These are phyloP conservation scores for Phytopythium delawarense DNA, from an alignment of 352 stramenopile species.

Conservation along the genomic window DNA sequence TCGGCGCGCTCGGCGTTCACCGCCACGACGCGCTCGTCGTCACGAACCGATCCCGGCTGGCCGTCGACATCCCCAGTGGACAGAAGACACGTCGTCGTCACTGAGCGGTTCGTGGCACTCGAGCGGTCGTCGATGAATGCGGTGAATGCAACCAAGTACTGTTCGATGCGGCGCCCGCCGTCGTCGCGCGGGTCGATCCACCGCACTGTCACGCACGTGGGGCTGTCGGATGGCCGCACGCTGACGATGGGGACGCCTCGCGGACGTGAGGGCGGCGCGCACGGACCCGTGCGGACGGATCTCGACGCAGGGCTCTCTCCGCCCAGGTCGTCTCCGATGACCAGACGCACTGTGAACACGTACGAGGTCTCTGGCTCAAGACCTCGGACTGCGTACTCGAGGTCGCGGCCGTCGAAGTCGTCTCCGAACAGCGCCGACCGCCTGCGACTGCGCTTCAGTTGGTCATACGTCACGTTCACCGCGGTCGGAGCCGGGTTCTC, in stretches of 20 bases:
- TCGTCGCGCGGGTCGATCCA: conserved; percentile 62
- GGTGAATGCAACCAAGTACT: conserved; percentile 31
- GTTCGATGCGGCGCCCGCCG: conserved; percentile 37
- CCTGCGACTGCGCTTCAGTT: conserved; percentile 53
- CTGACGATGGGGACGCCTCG: conserved; percentile 32
- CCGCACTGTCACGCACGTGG: conserved; percentile 36
- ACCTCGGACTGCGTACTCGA: conserved; percentile 47
- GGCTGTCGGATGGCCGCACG: not conserved
- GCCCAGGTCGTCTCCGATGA: conserved; percentile 48
- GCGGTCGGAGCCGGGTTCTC: not conserved
- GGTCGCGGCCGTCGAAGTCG: conserved; percentile 75
- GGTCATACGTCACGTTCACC: conserved; percentile 50
- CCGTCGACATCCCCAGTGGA: not conserved
- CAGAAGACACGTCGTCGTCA: not conserved
- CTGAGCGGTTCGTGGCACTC: not conserved
- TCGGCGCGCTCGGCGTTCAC: conserved; percentile 13
- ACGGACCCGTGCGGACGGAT: conserved; percentile 34
- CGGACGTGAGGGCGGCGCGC: conserved; percentile 30
- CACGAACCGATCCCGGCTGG: conserved; percentile 7
- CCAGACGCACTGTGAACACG: conserved; percentile 65
- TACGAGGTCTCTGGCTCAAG: conserved; percentile 61
- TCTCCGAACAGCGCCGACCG: conserved; percentile 68
- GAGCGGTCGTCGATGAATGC: not conserved
- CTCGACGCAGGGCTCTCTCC: conserved; percentile 49
- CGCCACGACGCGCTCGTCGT: conserved; percentile 26